Percentiles rank a stretch among this genome's conserved stretches.
Evolutionary conservation across 2,329 filamentous ascomycete genomes (phyloP).

Genomic region (Colletotrichum neosansevieriae): DNA sequence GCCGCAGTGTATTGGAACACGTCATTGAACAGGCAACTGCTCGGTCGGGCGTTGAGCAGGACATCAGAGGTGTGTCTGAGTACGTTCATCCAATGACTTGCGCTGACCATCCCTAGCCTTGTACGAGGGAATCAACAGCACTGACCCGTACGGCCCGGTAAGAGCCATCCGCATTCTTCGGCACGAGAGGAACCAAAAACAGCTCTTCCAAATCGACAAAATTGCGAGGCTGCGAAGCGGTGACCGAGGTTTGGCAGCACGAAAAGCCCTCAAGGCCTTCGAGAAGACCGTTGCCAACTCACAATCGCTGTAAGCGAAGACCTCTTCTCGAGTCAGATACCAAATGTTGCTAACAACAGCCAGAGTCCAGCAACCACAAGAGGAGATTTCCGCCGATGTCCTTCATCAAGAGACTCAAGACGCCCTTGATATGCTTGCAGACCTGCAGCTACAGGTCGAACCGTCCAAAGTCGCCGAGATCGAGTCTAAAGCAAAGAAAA

Average conservation of each 20-base stretch:
- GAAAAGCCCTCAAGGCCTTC: constrained; percentile 78
- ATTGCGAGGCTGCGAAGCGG: constrained; percentile 81
- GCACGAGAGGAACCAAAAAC: constrained; percentile 71
- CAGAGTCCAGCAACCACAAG: constrained; percentile 63
- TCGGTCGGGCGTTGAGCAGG: constrained; percentile 67
- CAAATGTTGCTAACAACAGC: constrained; percentile 20
- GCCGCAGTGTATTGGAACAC: constrained; percentile 70
- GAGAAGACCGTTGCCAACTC: constrained; percentile 76
- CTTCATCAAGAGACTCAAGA: constrained; percentile 76
- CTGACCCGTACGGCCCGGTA: constrained; percentile 69
- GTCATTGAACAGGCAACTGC: constrained; percentile 73
- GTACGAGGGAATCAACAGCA: constrained; percentile 69
- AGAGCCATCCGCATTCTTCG: constrained; percentile 71
- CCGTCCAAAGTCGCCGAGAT: constrained; percentile 71
- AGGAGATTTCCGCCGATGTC: constrained; percentile 66
- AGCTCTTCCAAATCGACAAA: constrained; percentile 77
- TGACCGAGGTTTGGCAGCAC: constrained; percentile 77
- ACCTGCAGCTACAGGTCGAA: constrained; percentile 76
- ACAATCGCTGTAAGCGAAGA: constrained; percentile 57
- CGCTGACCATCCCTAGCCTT: constrained; percentile 58
- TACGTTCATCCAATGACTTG: background rate
- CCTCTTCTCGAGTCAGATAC: too few relatives aligned
- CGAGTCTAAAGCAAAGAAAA: constrained; percentile 74
- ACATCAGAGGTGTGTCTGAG: constrained; percentile 65
- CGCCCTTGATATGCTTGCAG: constrained; percentile 76